Base-by-base conservation (phyloP, 176 grass and related monocot genomes). In the Carex scoparia region DNA sequence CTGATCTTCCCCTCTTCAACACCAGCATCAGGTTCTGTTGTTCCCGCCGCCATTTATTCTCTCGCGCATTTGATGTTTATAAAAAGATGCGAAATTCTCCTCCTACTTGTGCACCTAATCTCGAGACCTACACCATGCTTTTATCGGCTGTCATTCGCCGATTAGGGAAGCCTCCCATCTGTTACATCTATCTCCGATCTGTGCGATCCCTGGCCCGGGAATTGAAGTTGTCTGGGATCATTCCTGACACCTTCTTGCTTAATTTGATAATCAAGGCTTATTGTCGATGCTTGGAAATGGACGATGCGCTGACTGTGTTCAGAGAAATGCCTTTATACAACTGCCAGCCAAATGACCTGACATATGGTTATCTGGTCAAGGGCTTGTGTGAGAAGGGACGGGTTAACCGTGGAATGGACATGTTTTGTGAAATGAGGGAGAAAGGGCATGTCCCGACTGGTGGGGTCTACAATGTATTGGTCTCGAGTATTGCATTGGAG, bases 251-350 rank as follows among this genome's bases (percentile, higher is more conserved):
- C 19, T 95, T 93, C 77, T 42, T 90, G 42, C 91, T 94, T 75
- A 98, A 94, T 86, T 90, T 92, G 2, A 92, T 98, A 87, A 94
- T 98, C 88, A 98, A 98, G 89, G 91, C 93, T 0, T 95, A 85
- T 10, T 84, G 89, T 3, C 85, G 85, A 12, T 98, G 96, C 55
- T 79, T 95, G 2, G 91, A 98, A 82, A 73, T 94, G 33, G 96
- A 95, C 15, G 96, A 94, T 58, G 96, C 96, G 2, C 87, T 98
- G 84, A 91, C 83, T 74, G 89, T 98, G 79, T 95, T 95, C 80
- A 85, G 83, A 3, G 96, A 95, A 89, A 95, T 98, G 85, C 89
- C 89, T 5, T 49, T 98, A 16, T 98, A 98, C 33, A 84, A 91
- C 42, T 98, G 92, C 48, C 89, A 98, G 14, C 89, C 93, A 0